Conservation (phyloP, 495 filamentous ascomycete species). For the Umbilicaria muhlenbergii region DNA sequence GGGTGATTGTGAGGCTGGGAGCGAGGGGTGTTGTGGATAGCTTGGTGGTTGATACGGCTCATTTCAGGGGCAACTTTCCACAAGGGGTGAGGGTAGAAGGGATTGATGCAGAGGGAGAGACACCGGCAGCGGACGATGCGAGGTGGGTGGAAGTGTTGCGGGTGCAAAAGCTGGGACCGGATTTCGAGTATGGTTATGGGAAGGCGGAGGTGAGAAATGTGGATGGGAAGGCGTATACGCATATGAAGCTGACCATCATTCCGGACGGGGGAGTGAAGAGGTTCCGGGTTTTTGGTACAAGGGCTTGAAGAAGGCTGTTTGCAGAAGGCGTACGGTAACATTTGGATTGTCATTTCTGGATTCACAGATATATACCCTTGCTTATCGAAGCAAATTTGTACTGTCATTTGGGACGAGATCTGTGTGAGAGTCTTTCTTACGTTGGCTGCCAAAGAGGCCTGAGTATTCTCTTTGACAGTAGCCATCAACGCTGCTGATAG, state of each 20-base stretch:
- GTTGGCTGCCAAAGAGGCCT: no score
- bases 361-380: no score
- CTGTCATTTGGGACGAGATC: no score
- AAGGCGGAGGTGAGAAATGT: conserved; percentile 25
- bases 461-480: no score
- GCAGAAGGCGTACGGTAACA: no score
- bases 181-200: conserved; percentile 65
- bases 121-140: conserved; percentile 40
- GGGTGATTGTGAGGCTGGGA: conserved; percentile 69
- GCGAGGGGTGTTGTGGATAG: conserved; percentile 51
- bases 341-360: no score
- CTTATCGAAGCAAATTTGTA: no score
- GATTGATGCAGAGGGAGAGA: conserved; percentile 44
- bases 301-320: conserved; percentile 15
- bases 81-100: conserved; percentile 47
- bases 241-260: conserved; percentile 80
- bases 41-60: conserved; percentile 73
- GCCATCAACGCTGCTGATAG: no score
- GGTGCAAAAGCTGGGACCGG: conserved; percentile 55
- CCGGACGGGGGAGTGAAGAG: conserved; percentile 88
- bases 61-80: conserved; percentile 84
- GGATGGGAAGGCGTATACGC: conserved; percentile 44
- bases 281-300: conserved; percentile 62
- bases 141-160: conserved; percentile 57
- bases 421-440: no score